Evolutionary conservation across 192 early-diverging fungal genomes (phyloP).

Genomic region (Backusella sp.): DNA sequence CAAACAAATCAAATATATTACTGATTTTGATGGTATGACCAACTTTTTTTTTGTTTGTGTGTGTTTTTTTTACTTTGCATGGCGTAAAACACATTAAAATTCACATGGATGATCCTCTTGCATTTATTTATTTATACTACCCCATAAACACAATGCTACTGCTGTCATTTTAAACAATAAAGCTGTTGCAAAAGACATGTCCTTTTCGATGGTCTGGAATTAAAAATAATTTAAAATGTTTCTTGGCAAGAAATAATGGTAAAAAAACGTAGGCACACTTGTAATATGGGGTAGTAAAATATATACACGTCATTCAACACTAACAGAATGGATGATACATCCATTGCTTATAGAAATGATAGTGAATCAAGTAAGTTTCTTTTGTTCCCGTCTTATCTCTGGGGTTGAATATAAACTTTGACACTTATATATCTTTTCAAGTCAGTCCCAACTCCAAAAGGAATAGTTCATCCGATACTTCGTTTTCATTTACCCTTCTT

Average conservation of each 20-base stretch:
- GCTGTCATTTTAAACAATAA: too few species aligned
- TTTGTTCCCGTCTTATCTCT: neutral
- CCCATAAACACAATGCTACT: neutral
- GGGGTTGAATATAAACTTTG: neutral
- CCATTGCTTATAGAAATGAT: too few species aligned
- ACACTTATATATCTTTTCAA: neutral
- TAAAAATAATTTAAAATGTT: too few species aligned
- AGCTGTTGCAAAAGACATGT: too few species aligned
- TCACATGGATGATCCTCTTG: conserved; percentile 4
- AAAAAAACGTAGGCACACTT: too few species aligned
- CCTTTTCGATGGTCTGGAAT: too few species aligned
- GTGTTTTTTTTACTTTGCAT: neutral
- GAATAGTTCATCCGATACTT: neutral
- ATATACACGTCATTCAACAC: too few species aligned
- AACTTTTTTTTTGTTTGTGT: neutral
- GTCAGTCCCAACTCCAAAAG: neutral
- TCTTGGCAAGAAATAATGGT: too few species aligned
- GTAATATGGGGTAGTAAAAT: too few species aligned
- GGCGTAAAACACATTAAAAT: neutral
- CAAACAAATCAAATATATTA: neutral
- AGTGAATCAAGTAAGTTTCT: too few species aligned
- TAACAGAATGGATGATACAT: too few species aligned
- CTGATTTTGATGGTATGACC: neutral
- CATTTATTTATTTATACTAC: neutral
- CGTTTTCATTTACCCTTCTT: neutral